Evolutionary conservation across 1,284 basidiomycete species (phyloP).

Genomic region (Tremellales sp.): DNA sequence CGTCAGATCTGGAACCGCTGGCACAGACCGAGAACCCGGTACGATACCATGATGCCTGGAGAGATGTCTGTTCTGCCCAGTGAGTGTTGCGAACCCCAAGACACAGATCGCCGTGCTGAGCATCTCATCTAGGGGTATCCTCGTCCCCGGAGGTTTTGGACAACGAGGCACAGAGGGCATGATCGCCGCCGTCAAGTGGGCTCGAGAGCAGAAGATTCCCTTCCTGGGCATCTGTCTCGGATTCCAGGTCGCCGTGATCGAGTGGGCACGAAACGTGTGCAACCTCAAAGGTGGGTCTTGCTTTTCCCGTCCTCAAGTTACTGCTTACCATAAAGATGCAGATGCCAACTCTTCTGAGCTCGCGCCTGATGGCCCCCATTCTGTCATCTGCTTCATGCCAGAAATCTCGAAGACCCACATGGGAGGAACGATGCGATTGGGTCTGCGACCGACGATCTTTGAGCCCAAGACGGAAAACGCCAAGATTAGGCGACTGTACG

Average conservation of each 20-base stretch:
- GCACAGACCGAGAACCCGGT: conserved; percentile 75
- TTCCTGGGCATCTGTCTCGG: conserved; percentile 97
- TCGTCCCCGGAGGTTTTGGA: conserved; percentile 95
- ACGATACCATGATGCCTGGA: conserved; percentile 94
- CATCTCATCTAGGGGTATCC: conserved; percentile 68
- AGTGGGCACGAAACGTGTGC: conserved; percentile 87
- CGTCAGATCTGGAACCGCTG: conserved; percentile 83
- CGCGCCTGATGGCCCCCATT: conserved; percentile 57
- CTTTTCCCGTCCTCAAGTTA: too few relatives aligned
- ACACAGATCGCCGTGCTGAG: neutral
- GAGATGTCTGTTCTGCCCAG: conserved; percentile 84
- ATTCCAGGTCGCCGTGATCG: conserved; percentile 95
- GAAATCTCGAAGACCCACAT: conserved; percentile 97
- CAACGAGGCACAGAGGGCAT: conserved; percentile 93
- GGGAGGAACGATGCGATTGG: conserved; percentile 97
- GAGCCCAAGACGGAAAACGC: conserved; percentile 60
- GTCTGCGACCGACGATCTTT: conserved; percentile 90
- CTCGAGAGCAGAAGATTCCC: conserved; percentile 88
- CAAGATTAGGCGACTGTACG: conserved; percentile 76
- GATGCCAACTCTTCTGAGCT: conserved; percentile 90
- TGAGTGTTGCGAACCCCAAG: conserved; percentile 46
- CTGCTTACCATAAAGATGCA: conserved; percentile 32
- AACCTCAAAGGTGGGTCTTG: conserved; percentile 59
- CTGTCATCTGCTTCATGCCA: conserved; percentile 95
- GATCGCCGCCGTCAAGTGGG: conserved; percentile 95